A percentile compares a stretch with the other conserved stretches of the same genome.
Evolutionary conservation across 345 rosid genomes (phyloP).

Genomic region (Lepidium didymum): DNA sequence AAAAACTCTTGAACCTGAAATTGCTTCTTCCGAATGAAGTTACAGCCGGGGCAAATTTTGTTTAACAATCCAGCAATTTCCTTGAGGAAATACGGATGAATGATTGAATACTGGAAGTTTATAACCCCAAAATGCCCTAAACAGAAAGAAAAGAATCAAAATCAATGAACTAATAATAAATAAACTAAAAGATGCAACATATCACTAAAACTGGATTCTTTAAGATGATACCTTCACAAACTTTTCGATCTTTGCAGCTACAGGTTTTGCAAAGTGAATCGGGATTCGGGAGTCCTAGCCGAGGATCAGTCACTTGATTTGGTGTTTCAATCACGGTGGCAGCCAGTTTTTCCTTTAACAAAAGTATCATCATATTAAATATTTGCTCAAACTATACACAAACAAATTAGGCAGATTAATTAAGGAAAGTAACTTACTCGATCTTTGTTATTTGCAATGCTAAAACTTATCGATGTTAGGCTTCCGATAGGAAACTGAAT

Average conservation of each 20-base stretch:
- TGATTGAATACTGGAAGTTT: constrained; percentile 41
- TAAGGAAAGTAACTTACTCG: constrained; percentile 10
- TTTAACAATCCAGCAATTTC: constrained; percentile 64
- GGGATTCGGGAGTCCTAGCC: constrained; percentile 75
- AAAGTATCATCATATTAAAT: not conserved
- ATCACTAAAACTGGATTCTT: not conserved
- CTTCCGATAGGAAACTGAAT: not conserved
- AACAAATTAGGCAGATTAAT: not conserved
- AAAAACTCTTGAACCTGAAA: constrained; percentile 17
- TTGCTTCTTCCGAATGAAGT: constrained; percentile 51
- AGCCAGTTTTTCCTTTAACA: constrained; percentile 53
- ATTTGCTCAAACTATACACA: not conserved
- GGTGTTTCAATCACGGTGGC: constrained; percentile 35
- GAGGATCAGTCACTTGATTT: constrained; percentile 59
- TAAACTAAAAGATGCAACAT: not conserved
- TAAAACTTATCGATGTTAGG: constrained; percentile 13
- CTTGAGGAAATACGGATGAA: constrained; percentile 65
- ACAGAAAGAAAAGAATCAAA: not conserved
- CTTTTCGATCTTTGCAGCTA: constrained; percentile 47
- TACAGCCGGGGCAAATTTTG: constrained; percentile 82
- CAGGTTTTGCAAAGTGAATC: constrained; percentile 55
- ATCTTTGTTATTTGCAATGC: constrained; percentile 17
- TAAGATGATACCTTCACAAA: constrained; percentile 60
- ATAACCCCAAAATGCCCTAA: constrained; percentile 83
- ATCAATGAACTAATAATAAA: not conserved